phyloP scores from a whole-genome alignment of 176 grass and related monocot genomes.

The Avena atlantica region DNA sequence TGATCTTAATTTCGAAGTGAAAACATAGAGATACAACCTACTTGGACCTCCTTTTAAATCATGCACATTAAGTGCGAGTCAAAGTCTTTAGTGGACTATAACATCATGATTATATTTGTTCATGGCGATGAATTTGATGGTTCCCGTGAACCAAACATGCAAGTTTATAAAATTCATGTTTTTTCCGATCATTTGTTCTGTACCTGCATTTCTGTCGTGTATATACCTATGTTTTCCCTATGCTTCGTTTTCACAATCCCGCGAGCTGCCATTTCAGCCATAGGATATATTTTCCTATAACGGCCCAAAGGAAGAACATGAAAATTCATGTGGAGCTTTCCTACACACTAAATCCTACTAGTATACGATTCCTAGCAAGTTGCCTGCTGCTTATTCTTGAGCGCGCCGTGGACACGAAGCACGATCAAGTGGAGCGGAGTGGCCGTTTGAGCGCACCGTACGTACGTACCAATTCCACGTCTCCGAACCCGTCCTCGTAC shows the following conservation, averaged over 20 bases:
- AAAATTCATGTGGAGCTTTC: not conserved
- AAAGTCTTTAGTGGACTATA: not conserved
- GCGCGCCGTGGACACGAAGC: too few relatives aligned
- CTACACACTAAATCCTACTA: not conserved
- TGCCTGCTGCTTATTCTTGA: too few relatives aligned
- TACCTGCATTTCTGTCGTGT: not conserved
- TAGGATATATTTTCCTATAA: not conserved
- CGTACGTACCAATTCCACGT: slow-evolving; percentile 52
- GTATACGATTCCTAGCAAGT: not conserved
- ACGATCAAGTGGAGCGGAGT: not conserved
- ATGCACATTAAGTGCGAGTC: not conserved
- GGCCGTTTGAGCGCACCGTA: not conserved
- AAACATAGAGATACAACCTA: too few relatives aligned
- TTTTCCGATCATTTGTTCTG: not conserved
- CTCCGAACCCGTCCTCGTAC: slow-evolving; percentile 72
- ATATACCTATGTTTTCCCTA: not conserved
- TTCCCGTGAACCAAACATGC: not conserved
- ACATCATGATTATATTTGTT: not conserved
- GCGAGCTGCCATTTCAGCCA: not conserved
- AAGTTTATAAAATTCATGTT: not conserved
- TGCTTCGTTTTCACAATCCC: not conserved
- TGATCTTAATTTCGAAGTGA: too few relatives aligned
- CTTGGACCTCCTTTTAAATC: not conserved
- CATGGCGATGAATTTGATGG: not conserved
- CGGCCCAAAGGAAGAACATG: not conserved